A percentile compares a stretch with the other conserved stretches of the same genome.
These are phyloP conservation scores for Crithidia expoeki DNA, from an alignment of 208 protist genomes.

Conservation along the genomic window DNA sequence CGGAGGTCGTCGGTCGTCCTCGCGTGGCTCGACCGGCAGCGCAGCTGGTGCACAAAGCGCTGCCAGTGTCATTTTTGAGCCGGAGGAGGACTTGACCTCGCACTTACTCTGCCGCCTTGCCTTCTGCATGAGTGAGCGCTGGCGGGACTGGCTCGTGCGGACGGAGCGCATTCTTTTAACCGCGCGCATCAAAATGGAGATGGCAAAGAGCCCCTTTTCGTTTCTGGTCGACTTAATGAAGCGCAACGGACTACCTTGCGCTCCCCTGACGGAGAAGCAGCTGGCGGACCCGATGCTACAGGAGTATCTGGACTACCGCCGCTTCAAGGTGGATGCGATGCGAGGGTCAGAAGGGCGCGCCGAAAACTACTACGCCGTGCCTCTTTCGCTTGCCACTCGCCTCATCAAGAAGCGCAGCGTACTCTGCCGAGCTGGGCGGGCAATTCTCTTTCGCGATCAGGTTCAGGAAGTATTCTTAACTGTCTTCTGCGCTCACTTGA, in stretches of 20 bases:
- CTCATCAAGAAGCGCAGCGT: conserved; percentile 74
- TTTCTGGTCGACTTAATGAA: conserved; percentile 81
- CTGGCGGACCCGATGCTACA: conserved; percentile 44
- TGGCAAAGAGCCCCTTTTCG: conserved; percentile 62
- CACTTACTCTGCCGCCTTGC: conserved; percentile 83
- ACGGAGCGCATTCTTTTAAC: conserved; percentile 84
- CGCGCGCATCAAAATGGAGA: conserved; percentile 71
- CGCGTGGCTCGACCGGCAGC: conserved; percentile 30
- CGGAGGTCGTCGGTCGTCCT: conserved; percentile 38
- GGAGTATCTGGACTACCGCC: conserved; percentile 72
- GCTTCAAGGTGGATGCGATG: conserved; percentile 28
- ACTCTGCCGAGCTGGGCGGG: conserved; percentile 66
- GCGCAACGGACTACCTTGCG: conserved; percentile 75
- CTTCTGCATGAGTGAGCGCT: conserved; percentile 92
- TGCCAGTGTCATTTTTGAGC: conserved; percentile 64
- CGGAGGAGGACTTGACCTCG: conserved; percentile 80
- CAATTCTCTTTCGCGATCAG: conserved; percentile 80
- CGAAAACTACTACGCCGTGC: conserved; percentile 81
- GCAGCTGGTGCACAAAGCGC: conserved; percentile 11
- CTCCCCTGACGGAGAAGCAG: conserved; percentile 54
- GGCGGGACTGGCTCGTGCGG: conserved; percentile 87
- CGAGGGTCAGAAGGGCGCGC: conserved; percentile 41
- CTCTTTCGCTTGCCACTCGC: conserved; percentile 76
- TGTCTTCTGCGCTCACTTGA: conserved; percentile 68
- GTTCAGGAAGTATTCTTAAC: conserved; percentile 88